These are phyloP conservation scores for Simmondsia chinensis DNA, from an alignment of 148 eudicot genomes.

Conservation along the genomic window DNA sequence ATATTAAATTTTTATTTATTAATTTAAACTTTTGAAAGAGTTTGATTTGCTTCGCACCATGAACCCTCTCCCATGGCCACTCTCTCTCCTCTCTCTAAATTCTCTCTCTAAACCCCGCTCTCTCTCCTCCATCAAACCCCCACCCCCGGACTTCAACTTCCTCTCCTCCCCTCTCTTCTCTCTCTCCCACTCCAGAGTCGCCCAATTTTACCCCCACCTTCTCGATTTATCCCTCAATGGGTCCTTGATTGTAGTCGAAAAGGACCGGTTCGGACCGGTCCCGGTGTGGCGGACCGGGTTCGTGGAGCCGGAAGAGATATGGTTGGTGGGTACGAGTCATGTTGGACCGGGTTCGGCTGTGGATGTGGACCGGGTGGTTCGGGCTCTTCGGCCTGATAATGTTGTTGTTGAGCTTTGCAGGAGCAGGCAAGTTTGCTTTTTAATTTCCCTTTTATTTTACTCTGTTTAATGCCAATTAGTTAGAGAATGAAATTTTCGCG, in stretches of 20 bases:
- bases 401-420: conserved; percentile 98
- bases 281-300: conserved; percentile 79
- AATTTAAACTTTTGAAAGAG: too few species aligned
- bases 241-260: conserved; percentile 40
- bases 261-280: conserved; percentile 71
- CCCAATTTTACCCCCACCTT: conserved; percentile 48
- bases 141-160: conserved; percentile 66
- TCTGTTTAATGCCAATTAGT: not conserved
- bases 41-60: too few species aligned
- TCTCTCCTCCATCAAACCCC: conserved; percentile 34
- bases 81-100: not conserved
- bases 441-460: not conserved
- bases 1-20: too few species aligned
- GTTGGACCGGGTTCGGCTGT: conserved; percentile 37
- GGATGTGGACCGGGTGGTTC: conserved; percentile 69
- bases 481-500: not conserved
- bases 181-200: conserved; percentile 34
- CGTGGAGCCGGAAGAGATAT: conserved; percentile 84
- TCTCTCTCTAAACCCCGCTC: conserved; percentile 2
- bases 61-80: conserved; percentile 7
- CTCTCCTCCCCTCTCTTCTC: conserved; percentile 22
- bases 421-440: conserved; percentile 65
- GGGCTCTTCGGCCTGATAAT: conserved; percentile 66
- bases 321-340: conserved; percentile 79
- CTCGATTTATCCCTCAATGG: conserved; percentile 68